Percentiles rank a stretch among this genome's conserved stretches.
Conservation (phyloP, 2,329 filamentous ascomycete species). For the Aspergillus versicolor region DNA sequence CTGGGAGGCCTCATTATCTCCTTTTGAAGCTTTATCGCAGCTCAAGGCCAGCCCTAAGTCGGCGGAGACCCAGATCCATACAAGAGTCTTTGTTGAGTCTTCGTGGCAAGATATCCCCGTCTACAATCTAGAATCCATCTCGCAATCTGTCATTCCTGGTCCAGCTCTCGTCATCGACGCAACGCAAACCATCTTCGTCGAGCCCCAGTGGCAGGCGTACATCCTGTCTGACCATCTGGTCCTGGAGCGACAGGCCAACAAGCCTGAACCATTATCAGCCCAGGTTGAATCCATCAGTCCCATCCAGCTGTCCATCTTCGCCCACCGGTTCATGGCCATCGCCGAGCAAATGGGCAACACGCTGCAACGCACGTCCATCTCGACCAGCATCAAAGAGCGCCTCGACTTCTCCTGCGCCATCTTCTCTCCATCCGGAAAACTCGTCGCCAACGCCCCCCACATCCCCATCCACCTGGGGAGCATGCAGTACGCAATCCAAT, state of each 20-base stretch:
- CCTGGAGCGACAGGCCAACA: constrained; percentile 56
- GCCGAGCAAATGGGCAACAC: constrained; percentile 61
- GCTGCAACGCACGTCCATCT: constrained; percentile 57
- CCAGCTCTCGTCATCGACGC: constrained; percentile 77
- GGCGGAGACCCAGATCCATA: constrained; percentile 5
- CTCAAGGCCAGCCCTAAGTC: neutral
- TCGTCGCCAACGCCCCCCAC: constrained; percentile 72
- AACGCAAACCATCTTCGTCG: constrained; percentile 83
- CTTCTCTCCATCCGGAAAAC: constrained; percentile 64
- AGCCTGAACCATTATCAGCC: constrained; percentile 23
- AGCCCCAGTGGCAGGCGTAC: constrained; percentile 71
- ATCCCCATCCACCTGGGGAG: constrained; percentile 77
- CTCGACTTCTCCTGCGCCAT: constrained; percentile 81
- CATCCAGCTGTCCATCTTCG: constrained; percentile 55
- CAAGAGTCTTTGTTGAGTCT: constrained; percentile 48
- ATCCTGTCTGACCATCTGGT: constrained; percentile 84
- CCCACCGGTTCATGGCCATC: constrained; percentile 60
- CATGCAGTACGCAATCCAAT: constrained; percentile 77
- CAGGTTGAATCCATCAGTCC: constrained; percentile 37
- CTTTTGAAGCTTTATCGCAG: neutral
- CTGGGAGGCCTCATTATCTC: too few relatives aligned
- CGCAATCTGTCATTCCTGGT: constrained; percentile 28
- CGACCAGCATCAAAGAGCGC: constrained; percentile 77
- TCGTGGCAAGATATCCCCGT: constrained; percentile 25
- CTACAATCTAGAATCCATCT: constrained; percentile 25